A percentile compares a stretch with the other conserved stretches of the same genome.
Evolutionary conservation across 192 early-diverging fungal genomes (phyloP).

Genomic region (Dispira simplex): DNA sequence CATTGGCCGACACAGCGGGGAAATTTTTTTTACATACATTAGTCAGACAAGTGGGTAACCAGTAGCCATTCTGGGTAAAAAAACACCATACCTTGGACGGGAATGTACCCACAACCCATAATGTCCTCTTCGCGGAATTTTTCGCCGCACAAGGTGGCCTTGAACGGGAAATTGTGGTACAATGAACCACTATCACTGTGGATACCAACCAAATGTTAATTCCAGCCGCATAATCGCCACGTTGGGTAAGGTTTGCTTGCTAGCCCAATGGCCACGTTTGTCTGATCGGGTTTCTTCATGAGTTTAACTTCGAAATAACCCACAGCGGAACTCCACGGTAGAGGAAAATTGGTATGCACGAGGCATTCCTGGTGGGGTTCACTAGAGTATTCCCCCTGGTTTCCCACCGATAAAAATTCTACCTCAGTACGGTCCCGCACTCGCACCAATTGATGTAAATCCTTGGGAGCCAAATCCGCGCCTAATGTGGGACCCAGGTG

Average conservation of each 20-base stretch:
- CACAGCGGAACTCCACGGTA: conserved; percentile 58
- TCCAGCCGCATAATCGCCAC: conserved; percentile 30
- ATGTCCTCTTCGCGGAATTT: conserved; percentile 56
- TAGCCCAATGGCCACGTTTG: conserved; percentile 31
- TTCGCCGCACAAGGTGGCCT: conserved; percentile 39
- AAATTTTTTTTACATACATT: conserved; percentile 5
- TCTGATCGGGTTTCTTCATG: conserved; percentile 18
- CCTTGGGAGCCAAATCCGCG: conserved; percentile 47
- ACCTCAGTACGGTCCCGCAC: conserved; percentile 16
- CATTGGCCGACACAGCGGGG: conserved; percentile 31
- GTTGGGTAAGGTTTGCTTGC: conserved; percentile 30
- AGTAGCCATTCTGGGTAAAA: conserved; percentile 61
- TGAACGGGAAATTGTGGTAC: conserved; percentile 32
- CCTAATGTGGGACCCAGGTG: conserved; percentile 28
- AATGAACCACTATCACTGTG: conserved; percentile 24
- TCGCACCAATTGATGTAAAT: conserved; percentile 49
- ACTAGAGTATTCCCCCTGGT: background rate
- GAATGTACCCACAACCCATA: conserved; percentile 59
- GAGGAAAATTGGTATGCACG: conserved; percentile 66
- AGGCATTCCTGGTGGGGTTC: background rate
- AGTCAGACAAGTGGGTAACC: conserved; percentile 27
- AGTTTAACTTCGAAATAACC: conserved; percentile 30
- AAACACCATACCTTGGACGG: conserved; percentile 51
- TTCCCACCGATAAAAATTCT: conserved; percentile 6
- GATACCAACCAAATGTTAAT: conserved; percentile 29